phyloP scores from a whole-genome alignment of 495 filamentous ascomycete genomes.

The Podospora didyma region DNA sequence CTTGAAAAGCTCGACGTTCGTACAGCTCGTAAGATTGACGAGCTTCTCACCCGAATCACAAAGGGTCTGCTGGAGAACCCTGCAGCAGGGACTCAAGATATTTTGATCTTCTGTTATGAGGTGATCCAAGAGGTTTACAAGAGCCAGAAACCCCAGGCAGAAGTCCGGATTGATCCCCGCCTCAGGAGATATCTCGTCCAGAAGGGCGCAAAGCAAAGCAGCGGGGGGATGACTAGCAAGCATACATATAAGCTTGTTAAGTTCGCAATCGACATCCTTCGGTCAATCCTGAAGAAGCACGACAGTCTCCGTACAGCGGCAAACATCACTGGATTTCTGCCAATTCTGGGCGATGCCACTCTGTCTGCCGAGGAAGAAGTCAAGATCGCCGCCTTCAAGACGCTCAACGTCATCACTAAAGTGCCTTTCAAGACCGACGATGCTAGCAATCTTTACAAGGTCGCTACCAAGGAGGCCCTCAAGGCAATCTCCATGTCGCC shows the following conservation, averaged over 20 bases:
- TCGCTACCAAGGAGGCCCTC: conserved; percentile 75
- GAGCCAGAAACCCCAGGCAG: conserved; percentile 40
- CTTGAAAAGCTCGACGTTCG: conserved; percentile 75
- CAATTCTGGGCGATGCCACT: conserved; percentile 81
- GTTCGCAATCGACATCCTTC: conserved; percentile 82
- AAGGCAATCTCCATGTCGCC: conserved; percentile 60
- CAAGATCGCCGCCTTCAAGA: conserved; percentile 74
- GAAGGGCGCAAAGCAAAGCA: conserved; percentile 64
- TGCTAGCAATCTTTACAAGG: conserved; percentile 70
- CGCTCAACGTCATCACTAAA: conserved; percentile 80
- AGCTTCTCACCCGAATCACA: conserved; percentile 77
- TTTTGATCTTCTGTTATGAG: conserved; percentile 90
- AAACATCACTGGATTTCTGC: conserved; percentile 80
- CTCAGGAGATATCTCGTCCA: conserved; percentile 73
- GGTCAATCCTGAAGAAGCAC: conserved; percentile 75
- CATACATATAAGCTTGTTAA: conserved; percentile 78
- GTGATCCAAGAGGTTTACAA: conserved; percentile 82
- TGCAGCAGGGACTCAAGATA: conserved; percentile 66
- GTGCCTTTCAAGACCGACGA: conserved; percentile 73
- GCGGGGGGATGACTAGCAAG: conserved; percentile 62
- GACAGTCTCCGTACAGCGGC: conserved; percentile 69
- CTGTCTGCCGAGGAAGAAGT: conserved; percentile 84
- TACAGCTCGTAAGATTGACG: conserved; percentile 83
- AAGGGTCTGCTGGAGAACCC: conserved; percentile 78
- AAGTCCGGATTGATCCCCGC: conserved; percentile 50